phyloP scores from a whole-genome alignment of 495 filamentous ascomycete species.

The Aspergillus heteromorphus region DNA sequence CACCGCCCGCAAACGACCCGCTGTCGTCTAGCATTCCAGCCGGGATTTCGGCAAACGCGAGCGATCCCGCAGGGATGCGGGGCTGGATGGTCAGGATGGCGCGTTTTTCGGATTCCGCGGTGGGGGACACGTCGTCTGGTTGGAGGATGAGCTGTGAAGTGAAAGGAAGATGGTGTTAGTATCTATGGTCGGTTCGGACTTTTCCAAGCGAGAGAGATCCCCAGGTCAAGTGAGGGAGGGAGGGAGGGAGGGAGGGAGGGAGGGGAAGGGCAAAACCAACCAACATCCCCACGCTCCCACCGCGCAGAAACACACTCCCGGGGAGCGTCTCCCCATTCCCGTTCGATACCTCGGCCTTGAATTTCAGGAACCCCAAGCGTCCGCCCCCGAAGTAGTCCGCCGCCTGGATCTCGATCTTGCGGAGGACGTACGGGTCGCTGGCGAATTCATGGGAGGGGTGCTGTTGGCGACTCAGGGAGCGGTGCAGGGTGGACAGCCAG shows the following conservation, averaged over 20 bases:
- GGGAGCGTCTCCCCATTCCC: conserved; percentile 59
- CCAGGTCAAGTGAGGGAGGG: no score
- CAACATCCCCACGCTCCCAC: conserved; percentile 77
- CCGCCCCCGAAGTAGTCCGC: conserved; percentile 63
- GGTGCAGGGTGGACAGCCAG: conserved; percentile 66
- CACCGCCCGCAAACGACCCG: conserved; percentile 69
- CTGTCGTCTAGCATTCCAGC: conserved; percentile 85
- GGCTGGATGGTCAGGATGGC: conserved; percentile 80
- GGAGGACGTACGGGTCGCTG: conserved; percentile 61
- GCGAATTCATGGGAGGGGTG: conserved; percentile 64
- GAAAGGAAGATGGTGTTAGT: neutral
- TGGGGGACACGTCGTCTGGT: conserved; percentile 54
- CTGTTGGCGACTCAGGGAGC: conserved; percentile 59
- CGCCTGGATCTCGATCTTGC: conserved; percentile 64
- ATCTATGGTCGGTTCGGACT: no score
- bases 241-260: neutral
- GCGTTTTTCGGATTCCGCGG: conserved; percentile 49
- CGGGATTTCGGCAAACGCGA: conserved; percentile 74
- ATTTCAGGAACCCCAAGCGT: conserved; percentile 73
- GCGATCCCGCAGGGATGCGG: conserved; percentile 69
- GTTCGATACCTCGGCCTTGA: conserved; percentile 63
- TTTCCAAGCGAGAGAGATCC: no score
- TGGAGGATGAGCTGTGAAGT: conserved; percentile 56
- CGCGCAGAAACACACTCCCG: conserved; percentile 73
- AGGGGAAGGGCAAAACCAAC: conserved; percentile 30